These are phyloP conservation scores for Colletotrichum kahawae DNA, from an alignment of 2,329 filamentous ascomycete genomes.

Conservation along the genomic window DNA sequence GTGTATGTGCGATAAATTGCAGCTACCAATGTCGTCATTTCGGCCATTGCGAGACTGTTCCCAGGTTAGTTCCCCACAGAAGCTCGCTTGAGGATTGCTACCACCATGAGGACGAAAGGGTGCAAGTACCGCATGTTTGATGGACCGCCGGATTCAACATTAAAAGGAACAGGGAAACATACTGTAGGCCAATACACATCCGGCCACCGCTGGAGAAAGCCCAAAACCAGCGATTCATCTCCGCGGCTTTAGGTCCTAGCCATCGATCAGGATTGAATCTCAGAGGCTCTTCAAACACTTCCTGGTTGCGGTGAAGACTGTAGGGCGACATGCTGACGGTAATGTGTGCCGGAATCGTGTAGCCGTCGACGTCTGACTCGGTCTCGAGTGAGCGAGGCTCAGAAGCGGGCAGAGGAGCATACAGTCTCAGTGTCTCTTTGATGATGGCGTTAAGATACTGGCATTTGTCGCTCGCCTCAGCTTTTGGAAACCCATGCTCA, in stretches of 20 bases:
- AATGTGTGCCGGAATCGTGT: not conserved
- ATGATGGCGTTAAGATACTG: not conserved
- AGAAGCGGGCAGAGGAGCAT: fast-evolving
- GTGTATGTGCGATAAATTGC: not conserved
- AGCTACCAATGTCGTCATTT: not conserved
- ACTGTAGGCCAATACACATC: not conserved
- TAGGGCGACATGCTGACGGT: not conserved
- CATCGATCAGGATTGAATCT: not conserved
- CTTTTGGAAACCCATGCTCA: not conserved
- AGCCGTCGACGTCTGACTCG: not conserved
- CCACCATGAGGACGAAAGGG: not conserved
- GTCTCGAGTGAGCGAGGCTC: not conserved
- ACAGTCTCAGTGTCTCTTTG: not conserved
- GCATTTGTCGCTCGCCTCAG: not conserved
- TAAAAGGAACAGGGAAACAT: not conserved
- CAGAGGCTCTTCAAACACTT: not conserved
- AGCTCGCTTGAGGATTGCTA: not conserved
- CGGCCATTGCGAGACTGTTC: not conserved
- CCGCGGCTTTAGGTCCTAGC: not conserved
- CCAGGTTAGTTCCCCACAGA: not conserved
- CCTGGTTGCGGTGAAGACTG: not conserved
- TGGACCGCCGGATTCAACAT: fast-evolving
- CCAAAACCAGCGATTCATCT: not conserved
- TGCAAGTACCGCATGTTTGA: not conserved
- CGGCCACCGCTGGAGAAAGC: not conserved